Evolutionary conservation across 441 rosid species (phyloP).

Genomic region (Pelargonium australe): DNA sequence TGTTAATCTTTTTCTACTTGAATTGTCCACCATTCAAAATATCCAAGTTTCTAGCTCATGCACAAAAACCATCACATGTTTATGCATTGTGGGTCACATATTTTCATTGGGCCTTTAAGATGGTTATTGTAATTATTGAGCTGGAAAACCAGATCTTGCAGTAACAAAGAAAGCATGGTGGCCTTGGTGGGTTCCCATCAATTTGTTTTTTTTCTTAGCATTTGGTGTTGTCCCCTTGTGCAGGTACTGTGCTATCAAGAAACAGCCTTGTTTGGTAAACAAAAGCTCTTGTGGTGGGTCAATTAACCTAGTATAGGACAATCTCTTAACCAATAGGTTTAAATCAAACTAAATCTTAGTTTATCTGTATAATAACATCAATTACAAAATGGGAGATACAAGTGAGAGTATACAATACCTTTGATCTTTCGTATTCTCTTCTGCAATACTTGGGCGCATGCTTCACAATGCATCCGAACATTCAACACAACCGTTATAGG

Average conservation of each 20-base stretch:
- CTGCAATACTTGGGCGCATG: slow-evolving; percentile 1
- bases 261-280: neutral
- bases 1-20: too few relatives aligned
- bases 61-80: neutral
- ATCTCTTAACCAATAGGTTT: neutral
- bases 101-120: neutral
- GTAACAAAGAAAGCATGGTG: neutral
- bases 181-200: neutral
- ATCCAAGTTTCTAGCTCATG: neutral
- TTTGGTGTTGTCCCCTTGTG: neutral
- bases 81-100: neutral
- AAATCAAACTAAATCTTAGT: neutral
- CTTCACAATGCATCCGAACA: slow-evolving; percentile 9
- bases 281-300: neutral
- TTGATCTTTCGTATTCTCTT: slow-evolving; percentile 1
- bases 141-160: too few relatives aligned
- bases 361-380: neutral
- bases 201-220: neutral
- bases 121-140: too few relatives aligned
- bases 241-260: neutral
- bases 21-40: too few relatives aligned
- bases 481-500: slow-evolving; percentile 5
- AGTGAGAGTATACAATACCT: neutral
- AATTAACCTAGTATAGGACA: neutral
- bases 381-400: neutral